phyloP scores from a whole-genome alignment of 441 rosid species.

The Hura crepitans region DNA sequence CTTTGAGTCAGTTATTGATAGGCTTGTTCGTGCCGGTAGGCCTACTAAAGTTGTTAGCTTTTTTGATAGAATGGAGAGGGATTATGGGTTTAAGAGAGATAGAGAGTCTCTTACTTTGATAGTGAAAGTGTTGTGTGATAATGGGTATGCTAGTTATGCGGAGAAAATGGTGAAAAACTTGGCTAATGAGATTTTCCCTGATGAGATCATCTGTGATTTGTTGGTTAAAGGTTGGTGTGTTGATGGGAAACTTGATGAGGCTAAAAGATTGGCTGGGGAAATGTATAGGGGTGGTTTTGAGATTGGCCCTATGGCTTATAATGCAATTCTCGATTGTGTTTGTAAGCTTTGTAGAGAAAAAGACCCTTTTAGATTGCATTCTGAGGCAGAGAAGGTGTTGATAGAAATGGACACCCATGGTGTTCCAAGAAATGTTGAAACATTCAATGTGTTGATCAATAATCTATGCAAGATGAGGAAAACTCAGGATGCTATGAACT shows the following conservation, averaged over 20 bases:
- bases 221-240: conserved; percentile 88
- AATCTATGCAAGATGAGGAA: conserved; percentile 78
- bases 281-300: conserved; percentile 95
- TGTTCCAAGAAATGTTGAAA: conserved; percentile 74
- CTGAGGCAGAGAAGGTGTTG: conserved; percentile 71
- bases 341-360: conserved; percentile 81
- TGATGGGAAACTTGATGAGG: conserved; percentile 75
- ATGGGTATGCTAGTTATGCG: conserved; percentile 60
- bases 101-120: conserved; percentile 50
- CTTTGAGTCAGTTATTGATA: conserved; percentile 49
- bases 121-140: conserved; percentile 64
- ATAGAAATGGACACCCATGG: conserved; percentile 80
- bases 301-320: conserved; percentile 63
- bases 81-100: conserved; percentile 70
- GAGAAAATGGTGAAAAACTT: conserved; percentile 80
- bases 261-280: conserved; percentile 79
- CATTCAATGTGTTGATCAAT: conserved; percentile 68
- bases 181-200: conserved; percentile 85
- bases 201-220: conserved; percentile 72
- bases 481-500: conserved; percentile 69
- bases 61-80: conserved; percentile 75
- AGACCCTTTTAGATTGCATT: conserved; percentile 62
- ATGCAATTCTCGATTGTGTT: conserved; percentile 73
- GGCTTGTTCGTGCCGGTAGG: conserved; percentile 77
- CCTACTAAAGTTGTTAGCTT: conserved; percentile 57